phyloP scores from a whole-genome alignment of 257 asterid species.

The Craterostigma plantagineum region DNA sequence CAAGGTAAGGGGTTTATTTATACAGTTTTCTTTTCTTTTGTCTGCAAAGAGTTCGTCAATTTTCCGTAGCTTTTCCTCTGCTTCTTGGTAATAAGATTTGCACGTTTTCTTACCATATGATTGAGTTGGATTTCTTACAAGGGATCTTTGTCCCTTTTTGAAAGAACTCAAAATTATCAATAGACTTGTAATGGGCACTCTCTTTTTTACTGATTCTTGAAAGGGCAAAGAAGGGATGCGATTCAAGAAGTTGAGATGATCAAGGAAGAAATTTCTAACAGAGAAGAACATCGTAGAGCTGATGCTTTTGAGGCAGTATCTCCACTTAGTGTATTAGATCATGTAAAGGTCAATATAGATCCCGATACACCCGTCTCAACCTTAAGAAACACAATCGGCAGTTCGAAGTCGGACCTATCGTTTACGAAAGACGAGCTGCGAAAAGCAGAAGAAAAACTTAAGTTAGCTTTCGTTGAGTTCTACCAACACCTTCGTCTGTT shows the following conservation, averaged over 20 bases:
- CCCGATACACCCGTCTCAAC: conserved; percentile 61
- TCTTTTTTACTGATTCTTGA: not conserved
- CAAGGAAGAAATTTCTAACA: conserved; percentile 11
- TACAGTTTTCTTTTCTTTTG: too few species aligned
- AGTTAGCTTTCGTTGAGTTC: conserved; percentile 43
- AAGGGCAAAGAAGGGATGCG: conserved; percentile 19
- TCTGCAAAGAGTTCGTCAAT: too few species aligned
- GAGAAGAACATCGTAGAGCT: conserved; percentile 5
- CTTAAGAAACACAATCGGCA: conserved; percentile 22
- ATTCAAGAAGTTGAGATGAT: conserved; percentile 62
- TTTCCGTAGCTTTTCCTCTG: not conserved
- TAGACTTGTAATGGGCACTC: too few species aligned
- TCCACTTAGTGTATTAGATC: conserved; percentile 38
- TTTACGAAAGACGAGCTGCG: conserved; percentile 51
- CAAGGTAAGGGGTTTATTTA: conserved; percentile 24
- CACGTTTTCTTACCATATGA: not conserved
- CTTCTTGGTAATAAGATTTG: not conserved
- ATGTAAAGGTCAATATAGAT: conserved; percentile 43
- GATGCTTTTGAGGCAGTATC: conserved; percentile 21
- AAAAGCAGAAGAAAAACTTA: conserved; percentile 41
- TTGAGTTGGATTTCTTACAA: too few species aligned
- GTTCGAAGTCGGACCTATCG: conserved; percentile 24
- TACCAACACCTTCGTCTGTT: conserved; percentile 49
- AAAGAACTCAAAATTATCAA: too few species aligned
- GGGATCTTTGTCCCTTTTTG: too few species aligned